Percentiles rank a stretch among this genome's conserved stretches.
Conservation (phyloP, 441 rosid genomes). For the Erodium texanum region DNA sequence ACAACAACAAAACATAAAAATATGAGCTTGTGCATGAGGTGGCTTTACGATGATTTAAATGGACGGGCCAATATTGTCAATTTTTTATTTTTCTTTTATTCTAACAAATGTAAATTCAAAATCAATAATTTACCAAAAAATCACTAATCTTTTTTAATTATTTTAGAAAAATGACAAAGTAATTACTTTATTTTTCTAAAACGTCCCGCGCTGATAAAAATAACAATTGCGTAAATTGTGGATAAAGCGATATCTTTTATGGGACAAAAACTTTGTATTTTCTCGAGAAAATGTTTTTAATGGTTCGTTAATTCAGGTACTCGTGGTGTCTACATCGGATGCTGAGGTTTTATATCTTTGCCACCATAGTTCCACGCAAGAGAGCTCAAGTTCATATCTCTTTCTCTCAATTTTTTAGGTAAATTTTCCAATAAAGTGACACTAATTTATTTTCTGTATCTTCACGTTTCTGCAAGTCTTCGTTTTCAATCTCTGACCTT, state of each 20-base stretch:
- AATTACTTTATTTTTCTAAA: too few relatives aligned
- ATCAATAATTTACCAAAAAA: too few relatives aligned
- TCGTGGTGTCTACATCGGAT: not conserved
- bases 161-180: too few relatives aligned
- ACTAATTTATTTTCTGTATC: not conserved
- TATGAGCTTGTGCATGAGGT: not conserved
- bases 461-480: not conserved
- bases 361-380: conserved; percentile 1
- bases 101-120: too few relatives aligned
- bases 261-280: not conserved
- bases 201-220: too few relatives aligned
- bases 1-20: too few relatives aligned
- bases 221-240: not conserved
- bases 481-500: not conserved
- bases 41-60: not conserved
- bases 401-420: not conserved
- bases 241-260: not conserved
- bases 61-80: not conserved
- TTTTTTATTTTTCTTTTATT: too few relatives aligned
- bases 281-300: not conserved
- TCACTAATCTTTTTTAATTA: too few relatives aligned
- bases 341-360: not conserved
- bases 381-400: not conserved
- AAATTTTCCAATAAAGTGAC: not conserved
- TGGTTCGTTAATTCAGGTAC: not conserved